A percentile compares a stretch with the other conserved stretches of the same genome.
phyloP scores from a whole-genome alignment of 1,284 basidiomycete species.

The Peniophora sp. region DNA sequence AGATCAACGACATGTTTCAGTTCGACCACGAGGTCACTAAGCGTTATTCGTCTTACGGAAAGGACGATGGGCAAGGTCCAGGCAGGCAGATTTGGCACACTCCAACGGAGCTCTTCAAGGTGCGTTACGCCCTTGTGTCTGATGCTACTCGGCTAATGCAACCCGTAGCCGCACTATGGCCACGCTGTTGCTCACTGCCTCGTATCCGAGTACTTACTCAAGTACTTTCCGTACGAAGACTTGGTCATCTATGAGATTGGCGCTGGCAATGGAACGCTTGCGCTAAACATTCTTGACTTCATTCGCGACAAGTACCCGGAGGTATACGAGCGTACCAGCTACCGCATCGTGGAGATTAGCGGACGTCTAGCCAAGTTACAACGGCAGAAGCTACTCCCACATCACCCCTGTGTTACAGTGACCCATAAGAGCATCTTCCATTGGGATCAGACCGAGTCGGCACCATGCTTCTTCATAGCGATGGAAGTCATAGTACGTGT shows the following conservation, averaged over 20 bases:
- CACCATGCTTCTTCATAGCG: constrained; percentile 90
- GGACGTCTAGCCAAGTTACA: constrained; percentile 72
- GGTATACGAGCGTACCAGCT: constrained; percentile 84
- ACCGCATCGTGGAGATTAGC: constrained; percentile 94
- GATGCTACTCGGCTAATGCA: constrained; percentile 7
- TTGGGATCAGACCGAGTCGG: constrained; percentile 69
- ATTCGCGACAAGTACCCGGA: constrained; percentile 77
- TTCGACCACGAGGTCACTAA: constrained; percentile 79
- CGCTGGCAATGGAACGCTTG: constrained; percentile 94
- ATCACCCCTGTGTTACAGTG: constrained; percentile 63
- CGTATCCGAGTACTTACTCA: constrained; percentile 85
- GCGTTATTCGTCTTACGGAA: constrained; percentile 67
- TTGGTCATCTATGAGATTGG: constrained; percentile 96
- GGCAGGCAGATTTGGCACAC: constrained; percentile 98
- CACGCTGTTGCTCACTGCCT: constrained; percentile 85
- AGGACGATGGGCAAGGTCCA: constrained; percentile 54
- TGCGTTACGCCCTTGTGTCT: constrained; percentile 27
- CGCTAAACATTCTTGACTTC: constrained; percentile 81
- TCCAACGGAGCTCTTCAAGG: constrained; percentile 96
- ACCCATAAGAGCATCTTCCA: constrained; percentile 83
- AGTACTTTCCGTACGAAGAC: constrained; percentile 94
- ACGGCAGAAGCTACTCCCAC: constrained; percentile 42
- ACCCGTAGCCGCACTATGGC: constrained; percentile 83
- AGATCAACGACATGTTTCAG: constrained; percentile 60
- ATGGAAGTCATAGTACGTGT: constrained; percentile 87